Base-by-base conservation (phyloP, 1,139 yeast genomes). In the Debaryomyces sp. region DNA sequence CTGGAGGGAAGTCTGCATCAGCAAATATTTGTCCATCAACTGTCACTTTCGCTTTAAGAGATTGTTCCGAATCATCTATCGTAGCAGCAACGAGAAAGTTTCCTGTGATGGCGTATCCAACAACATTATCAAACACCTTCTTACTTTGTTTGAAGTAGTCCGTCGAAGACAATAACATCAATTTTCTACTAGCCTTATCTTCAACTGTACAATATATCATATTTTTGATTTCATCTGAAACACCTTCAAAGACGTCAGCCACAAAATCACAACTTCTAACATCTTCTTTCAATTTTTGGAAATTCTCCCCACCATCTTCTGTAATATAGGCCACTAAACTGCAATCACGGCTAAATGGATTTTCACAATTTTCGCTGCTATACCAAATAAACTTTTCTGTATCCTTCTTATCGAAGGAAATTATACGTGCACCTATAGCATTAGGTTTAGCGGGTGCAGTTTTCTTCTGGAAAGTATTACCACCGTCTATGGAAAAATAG, bases 21-120 rank as follows among this genome's bases (percentile, higher is more conserved):
- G 96, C 96, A 73, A 85, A 94, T 1, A 72, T 77, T 5, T 57
- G 55, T n/a, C 98, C 99, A 67, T 94, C 96, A 34, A 84, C 78
- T 1, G 97, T 85, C 0, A 90, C 92, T 58, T 75, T 78, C 0
- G 96, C 91, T 47, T 76, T 76, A 50, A 92, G 72, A 0, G 82
- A 67, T 24, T 61, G 60, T 24, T 64, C 66, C 15, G 69, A 70
- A 10, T 67, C 64, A 30, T 70, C 69, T 6, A 85, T 72, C 2
- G 76, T 70, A 0, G 97, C 97, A 43, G 85, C 88, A 34, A 92
- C 81, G 27, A 88, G 75, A 60, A 79, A 94, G 35, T 81, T 84
- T 3, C 89, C 72, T 32, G 71, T 67, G 29, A 70, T 59, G 9
- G 75, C 79, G 53, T 65, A 70, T 0, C 78, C 80, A n/a, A 72